A percentile compares a stretch with the other conserved stretches of the same genome.
phyloP scores from a whole-genome alignment of 768 basidiomycete species.

The Psilocybe cyanescens region DNA sequence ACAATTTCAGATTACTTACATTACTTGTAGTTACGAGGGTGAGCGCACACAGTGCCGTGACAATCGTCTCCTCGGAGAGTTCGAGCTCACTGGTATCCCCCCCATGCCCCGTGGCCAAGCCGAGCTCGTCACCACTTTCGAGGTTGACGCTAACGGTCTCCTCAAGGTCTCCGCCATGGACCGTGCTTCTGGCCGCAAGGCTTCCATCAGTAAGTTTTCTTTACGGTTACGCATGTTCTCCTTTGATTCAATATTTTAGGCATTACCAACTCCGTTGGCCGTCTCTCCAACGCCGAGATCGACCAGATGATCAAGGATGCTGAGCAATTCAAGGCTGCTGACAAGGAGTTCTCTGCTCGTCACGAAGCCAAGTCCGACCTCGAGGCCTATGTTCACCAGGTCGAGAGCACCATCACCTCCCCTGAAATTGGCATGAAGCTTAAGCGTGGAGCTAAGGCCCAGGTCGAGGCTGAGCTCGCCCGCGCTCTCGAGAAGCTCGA shows the following conservation, averaged over 20 bases:
- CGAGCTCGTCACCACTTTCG: conserved; percentile 98
- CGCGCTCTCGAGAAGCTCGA: conserved; percentile 98
- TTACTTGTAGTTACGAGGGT: conserved; percentile 80
- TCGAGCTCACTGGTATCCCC: conserved; percentile 98
- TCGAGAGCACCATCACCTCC: conserved; percentile 94
- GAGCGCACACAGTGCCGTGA: conserved; percentile 99
- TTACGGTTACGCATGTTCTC: background rate
- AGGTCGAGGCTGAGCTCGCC: conserved; percentile 97
- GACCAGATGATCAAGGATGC: conserved; percentile 99
- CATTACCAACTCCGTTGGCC: conserved; percentile 99
- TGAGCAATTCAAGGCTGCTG: conserved; percentile 94
- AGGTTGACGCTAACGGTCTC: conserved; percentile 99
- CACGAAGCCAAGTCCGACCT: conserved; percentile 99
- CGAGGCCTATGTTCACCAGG: conserved; percentile 96
- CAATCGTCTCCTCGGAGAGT: conserved; percentile 98
- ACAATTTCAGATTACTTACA: conserved; percentile 11
- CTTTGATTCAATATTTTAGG: conserved; percentile 43
- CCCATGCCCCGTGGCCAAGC: conserved; percentile 99
- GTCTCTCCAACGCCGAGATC: conserved; percentile 96
- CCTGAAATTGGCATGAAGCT: conserved; percentile 98
- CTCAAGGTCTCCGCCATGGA: conserved; percentile 99
- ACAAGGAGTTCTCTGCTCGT: conserved; percentile 97
- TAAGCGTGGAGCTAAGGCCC: conserved; percentile 93
- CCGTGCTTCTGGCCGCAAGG: conserved; percentile 98
- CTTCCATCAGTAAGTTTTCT: conserved; percentile 81